Evolutionary conservation across 2,329 filamentous ascomycete genomes (phyloP).

Genomic region (Dothidotthia symphoricarpi): DNA sequence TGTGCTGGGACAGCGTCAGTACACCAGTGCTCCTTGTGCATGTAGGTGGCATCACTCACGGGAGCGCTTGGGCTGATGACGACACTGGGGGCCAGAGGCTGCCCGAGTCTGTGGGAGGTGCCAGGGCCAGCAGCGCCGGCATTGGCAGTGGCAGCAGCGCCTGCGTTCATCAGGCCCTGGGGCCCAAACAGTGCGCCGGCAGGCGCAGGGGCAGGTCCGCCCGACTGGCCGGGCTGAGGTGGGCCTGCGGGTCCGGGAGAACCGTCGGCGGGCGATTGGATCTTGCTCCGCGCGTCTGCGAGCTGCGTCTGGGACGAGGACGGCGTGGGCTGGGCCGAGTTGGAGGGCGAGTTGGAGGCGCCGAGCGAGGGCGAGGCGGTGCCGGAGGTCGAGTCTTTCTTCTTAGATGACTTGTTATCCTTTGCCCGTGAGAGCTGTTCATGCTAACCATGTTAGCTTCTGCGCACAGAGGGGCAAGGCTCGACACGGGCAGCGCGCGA

Average conservation of each 20-base stretch:
- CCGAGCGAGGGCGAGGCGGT: conserved; percentile 74
- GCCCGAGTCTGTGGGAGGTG: conserved; percentile 63
- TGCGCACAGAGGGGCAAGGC: conserved; percentile 28
- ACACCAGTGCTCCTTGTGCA: conserved; percentile 7
- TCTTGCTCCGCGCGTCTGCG: conserved; percentile 82
- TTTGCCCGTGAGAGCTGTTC: conserved; percentile 90
- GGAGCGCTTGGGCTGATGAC: conserved; percentile 93
- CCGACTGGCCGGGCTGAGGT: conserved; percentile 34
- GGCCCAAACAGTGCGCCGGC: conserved; percentile 35
- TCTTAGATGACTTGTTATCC: conserved; percentile 74
- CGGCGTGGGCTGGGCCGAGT: conserved; percentile 68
- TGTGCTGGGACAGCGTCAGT: conserved; percentile 60
- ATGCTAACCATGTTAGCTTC: conserved; percentile 58
- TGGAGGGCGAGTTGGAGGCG: conserved; percentile 57
- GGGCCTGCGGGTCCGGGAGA: conserved; percentile 24
- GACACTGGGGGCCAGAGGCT: conserved; percentile 75
- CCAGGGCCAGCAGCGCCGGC: conserved; percentile 50
- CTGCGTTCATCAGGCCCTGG: conserved; percentile 31
- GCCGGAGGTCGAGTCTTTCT: conserved; percentile 61
- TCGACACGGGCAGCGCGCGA: conserved; percentile 19
- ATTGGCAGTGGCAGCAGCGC: conserved; percentile 41
- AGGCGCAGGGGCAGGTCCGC: conserved; percentile 30
- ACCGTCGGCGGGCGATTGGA: conserved; percentile 53
- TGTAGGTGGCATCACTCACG: conserved; percentile 25
- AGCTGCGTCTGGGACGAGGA: conserved; percentile 86